Evolutionary conservation across 768 basidiomycete genomes (phyloP).

Genomic region (Suillus ampliporus): DNA sequence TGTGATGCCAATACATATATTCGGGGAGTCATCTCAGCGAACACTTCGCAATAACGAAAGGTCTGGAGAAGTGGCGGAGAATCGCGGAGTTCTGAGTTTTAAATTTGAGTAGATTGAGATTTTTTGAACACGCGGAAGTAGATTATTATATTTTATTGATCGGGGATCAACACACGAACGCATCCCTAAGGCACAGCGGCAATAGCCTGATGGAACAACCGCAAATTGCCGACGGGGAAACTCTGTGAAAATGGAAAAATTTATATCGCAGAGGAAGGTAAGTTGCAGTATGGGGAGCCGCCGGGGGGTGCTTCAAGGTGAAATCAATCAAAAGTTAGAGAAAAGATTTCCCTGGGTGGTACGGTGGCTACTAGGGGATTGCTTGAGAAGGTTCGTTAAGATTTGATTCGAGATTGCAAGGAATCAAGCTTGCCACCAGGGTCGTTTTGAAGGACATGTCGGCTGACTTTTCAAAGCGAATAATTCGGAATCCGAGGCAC

Average conservation of each 20-base stretch:
- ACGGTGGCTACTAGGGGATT: too few species aligned
- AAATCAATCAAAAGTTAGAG: background rate
- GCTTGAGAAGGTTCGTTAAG: conserved; percentile 28
- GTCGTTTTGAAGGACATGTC: conserved; percentile 38
- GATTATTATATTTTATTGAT: conserved; percentile 51
- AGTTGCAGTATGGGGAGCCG: background rate
- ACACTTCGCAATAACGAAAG: conserved; percentile 12
- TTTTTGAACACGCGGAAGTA: conserved; percentile 35
- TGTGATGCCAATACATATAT: conserved; percentile 1
- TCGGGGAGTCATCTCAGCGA: conserved; percentile 26
- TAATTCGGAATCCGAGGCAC: conserved; percentile 53
- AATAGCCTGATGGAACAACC: conserved; percentile 29
- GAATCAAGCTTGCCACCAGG: conserved; percentile 41
- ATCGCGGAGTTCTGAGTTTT: conserved; percentile 37
- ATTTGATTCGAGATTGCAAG: conserved; percentile 39
- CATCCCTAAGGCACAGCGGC: conserved; percentile 37
- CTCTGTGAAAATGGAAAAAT: conserved; percentile 15
- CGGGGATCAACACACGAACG: conserved; percentile 63
- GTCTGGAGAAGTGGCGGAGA: conserved; percentile 11
- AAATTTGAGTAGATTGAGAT: conserved; percentile 18
- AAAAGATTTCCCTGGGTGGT: conserved; percentile 4
- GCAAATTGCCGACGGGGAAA: conserved; percentile 32
- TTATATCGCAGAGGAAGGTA: background rate
- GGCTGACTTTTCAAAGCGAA: conserved; percentile 50
- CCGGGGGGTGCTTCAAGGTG: conserved; percentile 9